A percentile compares a stretch with the other conserved stretches of the same genome.
These are phyloP conservation scores for Fusarium sp. DNA, from an alignment of 2,329 filamentous ascomycete genomes.

Conservation along the genomic window DNA sequence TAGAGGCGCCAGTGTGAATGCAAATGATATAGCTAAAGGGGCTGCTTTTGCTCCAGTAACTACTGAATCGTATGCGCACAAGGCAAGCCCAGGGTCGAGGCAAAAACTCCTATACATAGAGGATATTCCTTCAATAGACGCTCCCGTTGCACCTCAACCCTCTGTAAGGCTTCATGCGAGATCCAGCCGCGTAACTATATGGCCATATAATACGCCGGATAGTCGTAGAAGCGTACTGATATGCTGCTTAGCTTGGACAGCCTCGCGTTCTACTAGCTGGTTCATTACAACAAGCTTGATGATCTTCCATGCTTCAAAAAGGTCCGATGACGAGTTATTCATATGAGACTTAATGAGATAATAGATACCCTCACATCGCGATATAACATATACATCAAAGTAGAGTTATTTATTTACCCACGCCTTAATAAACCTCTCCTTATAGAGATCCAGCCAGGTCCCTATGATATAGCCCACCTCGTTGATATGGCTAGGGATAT, in stretches of 20 bases:
- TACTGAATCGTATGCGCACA: background rate
- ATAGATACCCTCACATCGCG: too few species aligned
- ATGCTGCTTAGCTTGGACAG: background rate
- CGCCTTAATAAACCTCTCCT: too few species aligned
- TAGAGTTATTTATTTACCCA: too few species aligned
- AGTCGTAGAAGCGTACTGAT: background rate
- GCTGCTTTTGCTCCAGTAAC: constrained; percentile 3
- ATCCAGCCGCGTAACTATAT: constrained; percentile 2
- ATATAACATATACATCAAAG: too few species aligned
- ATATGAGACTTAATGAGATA: background rate
- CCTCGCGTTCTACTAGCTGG: background rate
- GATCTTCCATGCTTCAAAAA: background rate
- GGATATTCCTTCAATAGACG: background rate
- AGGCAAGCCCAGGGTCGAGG: background rate
- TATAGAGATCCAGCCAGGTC: too few species aligned
- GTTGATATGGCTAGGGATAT: too few species aligned
- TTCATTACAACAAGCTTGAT: constrained; percentile 2
- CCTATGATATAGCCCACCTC: too few species aligned
- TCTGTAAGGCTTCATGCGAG: background rate
- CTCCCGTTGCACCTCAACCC: background rate
- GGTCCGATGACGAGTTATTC: background rate
- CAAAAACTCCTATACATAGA: constrained; percentile 28
- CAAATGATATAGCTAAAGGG: constrained; percentile 25
- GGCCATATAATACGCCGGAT: background rate
- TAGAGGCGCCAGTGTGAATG: constrained; percentile 29